Percentiles rank a stretch among this genome's conserved stretches.
Conservation (phyloP, 164 flowering plant genomes). For the Macadamia tetraphylla region DNA sequence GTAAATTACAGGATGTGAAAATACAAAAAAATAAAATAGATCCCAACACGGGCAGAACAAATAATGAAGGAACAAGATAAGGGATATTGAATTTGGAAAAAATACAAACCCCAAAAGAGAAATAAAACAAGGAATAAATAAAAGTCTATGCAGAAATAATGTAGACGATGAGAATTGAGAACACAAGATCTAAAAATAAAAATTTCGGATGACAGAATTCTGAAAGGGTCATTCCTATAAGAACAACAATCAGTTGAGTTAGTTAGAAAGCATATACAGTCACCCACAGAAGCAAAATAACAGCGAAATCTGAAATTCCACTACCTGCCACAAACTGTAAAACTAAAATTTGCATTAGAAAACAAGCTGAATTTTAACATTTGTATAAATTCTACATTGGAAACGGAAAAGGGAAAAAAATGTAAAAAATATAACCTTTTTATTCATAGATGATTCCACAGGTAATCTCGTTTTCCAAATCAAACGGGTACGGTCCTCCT, state of each 20-base stretch:
- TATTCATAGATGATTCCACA: constrained; percentile 15
- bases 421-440: constrained; percentile 23
- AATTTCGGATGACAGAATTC: no score
- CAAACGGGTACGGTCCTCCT: constrained; percentile 47
- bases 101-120: no score
- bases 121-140: neutral
- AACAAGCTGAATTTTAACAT: no score
- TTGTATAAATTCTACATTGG: no score
- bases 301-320: neutral
- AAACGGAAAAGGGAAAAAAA: neutral
- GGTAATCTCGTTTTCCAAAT: constrained; percentile 66
- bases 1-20: neutral
- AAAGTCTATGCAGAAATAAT: no score
- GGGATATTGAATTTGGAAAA: neutral
- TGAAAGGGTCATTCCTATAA: neutral
- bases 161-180: neutral
- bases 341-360: no score
- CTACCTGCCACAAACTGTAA: neutral
- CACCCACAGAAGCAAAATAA: neutral
- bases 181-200: no score
- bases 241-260: neutral
- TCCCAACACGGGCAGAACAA: neutral
- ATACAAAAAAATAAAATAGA: neutral
- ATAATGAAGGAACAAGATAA: neutral
- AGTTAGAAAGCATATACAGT: neutral